phyloP scores from a whole-genome alignment of 805 yeast species.

The Brettanomyces sp. region DNA sequence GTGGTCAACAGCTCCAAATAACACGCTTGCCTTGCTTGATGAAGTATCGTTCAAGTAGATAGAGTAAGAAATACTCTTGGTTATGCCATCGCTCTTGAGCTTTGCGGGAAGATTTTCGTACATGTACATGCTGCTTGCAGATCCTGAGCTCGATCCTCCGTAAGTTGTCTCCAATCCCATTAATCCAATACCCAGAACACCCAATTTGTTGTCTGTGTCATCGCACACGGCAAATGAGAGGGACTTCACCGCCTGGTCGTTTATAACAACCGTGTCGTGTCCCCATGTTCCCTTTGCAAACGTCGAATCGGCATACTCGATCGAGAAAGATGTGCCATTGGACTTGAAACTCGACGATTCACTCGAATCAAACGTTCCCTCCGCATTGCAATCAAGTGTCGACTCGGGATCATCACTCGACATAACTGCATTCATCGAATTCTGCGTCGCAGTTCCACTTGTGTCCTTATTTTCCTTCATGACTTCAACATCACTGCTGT shows the following conservation, averaged over 20 bases:
- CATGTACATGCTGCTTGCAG: constrained; percentile 19
- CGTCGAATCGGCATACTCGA: constrained; percentile 40
- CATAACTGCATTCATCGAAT: not conserved
- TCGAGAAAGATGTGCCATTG: constrained; percentile 33
- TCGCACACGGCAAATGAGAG: constrained; percentile 72
- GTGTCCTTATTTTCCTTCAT: not conserved
- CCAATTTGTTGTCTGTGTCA: constrained; percentile 50
- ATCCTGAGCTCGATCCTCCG: constrained; percentile 14
- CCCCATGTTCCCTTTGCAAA: constrained; percentile 50
- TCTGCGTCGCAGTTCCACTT: not conserved
- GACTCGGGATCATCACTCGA: not conserved
- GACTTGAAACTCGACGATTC: constrained; percentile 29
- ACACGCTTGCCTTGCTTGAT: constrained; percentile 39
- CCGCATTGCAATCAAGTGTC: constrained; percentile 29
- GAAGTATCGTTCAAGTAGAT: constrained; percentile 42
- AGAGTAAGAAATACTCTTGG: constrained; percentile 49
- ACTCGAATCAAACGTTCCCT: constrained; percentile 40
- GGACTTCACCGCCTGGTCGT: constrained; percentile 36
- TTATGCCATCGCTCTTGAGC: constrained; percentile 49
- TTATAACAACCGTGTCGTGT: constrained; percentile 47
- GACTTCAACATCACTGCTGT: not conserved
- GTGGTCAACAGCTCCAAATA: constrained; percentile 69
- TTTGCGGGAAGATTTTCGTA: constrained; percentile 63
- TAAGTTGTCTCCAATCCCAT: constrained; percentile 59
- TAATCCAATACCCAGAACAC: constrained; percentile 71